Conservation (phyloP, 176 grass and related monocot species). For the Chloris gayana region DNA sequence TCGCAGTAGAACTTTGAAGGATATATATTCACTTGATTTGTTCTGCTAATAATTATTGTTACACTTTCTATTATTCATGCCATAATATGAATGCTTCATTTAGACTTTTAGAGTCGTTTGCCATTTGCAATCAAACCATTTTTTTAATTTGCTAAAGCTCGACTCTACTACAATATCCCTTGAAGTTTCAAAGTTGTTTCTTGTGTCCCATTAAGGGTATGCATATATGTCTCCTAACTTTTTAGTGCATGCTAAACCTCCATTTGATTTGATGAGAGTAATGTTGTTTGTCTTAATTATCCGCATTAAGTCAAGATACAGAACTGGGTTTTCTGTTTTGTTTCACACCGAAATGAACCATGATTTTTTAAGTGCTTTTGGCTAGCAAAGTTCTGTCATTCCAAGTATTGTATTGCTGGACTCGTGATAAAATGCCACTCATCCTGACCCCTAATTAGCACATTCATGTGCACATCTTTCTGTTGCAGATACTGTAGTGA, state of each 20-base stretch:
- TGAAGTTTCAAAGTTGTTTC: neutral
- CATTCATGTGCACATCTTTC: constrained; percentile 3
- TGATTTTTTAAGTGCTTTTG: constrained; percentile 7
- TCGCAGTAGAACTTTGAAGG: neutral
- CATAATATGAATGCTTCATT: neutral
- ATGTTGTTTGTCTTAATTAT: neutral
- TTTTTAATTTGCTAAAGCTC: no score
- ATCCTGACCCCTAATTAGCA: neutral
- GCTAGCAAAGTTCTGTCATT: neutral
- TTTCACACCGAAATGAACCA: neutral
- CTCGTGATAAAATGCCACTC: neutral
- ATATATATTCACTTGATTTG: neutral
- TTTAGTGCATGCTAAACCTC: neutral
- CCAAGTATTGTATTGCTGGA: neutral
- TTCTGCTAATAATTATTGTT: neutral
- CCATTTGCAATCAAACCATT: no score
- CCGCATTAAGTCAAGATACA: neutral
- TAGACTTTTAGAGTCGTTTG: neutral
- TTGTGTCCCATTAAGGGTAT: neutral
- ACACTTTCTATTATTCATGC: neutral
- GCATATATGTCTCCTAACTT: neutral
- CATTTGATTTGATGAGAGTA: constrained; percentile 24
- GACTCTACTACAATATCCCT: neutral
- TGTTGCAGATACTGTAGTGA: constrained; percentile 77
- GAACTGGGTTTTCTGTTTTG: neutral